These are phyloP conservation scores for Candida ovalis DNA, from an alignment of 805 yeast species.

Conservation along the genomic window DNA sequence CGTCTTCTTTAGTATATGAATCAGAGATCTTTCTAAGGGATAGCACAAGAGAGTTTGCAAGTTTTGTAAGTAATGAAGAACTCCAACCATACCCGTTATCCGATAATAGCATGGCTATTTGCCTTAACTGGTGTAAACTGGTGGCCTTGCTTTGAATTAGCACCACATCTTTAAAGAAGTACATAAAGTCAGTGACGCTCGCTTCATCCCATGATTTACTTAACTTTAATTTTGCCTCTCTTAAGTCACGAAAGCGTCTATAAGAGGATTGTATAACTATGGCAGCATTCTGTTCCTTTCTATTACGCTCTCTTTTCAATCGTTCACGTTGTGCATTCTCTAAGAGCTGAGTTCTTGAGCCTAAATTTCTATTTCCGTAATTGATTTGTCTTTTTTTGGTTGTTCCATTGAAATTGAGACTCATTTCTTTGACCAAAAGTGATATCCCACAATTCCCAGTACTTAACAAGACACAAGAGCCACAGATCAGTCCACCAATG, in stretches of 20 bases:
- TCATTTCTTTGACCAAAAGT: slow-evolving; percentile 18
- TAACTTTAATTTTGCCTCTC: slow-evolving; percentile 21
- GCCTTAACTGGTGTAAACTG: slow-evolving; percentile 9
- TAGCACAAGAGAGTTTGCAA: background rate
- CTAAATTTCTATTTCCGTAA: slow-evolving; percentile 34
- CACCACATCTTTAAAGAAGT: slow-evolving; percentile 24
- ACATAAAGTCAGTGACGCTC: slow-evolving; percentile 25
- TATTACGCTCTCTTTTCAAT: slow-evolving; percentile 53
- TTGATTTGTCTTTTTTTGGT: slow-evolving; percentile 44
- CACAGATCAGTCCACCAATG: too few relatives aligned
- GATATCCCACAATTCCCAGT: too few relatives aligned
- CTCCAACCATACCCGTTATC: background rate
- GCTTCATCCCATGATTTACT: slow-evolving; percentile 23
- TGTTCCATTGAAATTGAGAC: slow-evolving; percentile 32
- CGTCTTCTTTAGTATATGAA: background rate
- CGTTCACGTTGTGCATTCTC: slow-evolving; percentile 66
- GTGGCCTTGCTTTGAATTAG: slow-evolving; percentile 5
- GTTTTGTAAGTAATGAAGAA: background rate
- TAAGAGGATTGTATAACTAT: slow-evolving; percentile 46
- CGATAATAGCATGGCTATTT: background rate
- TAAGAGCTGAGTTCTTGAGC: slow-evolving; percentile 43
- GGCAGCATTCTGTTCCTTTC: slow-evolving; percentile 49
- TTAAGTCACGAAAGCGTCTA: slow-evolving; percentile 36
- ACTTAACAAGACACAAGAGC: too few relatives aligned
- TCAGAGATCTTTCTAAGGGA: slow-evolving; percentile 1